Evolutionary conservation across 2,329 filamentous ascomycete genomes (phyloP).

Genomic region (Berkeleyomyces basicola): DNA sequence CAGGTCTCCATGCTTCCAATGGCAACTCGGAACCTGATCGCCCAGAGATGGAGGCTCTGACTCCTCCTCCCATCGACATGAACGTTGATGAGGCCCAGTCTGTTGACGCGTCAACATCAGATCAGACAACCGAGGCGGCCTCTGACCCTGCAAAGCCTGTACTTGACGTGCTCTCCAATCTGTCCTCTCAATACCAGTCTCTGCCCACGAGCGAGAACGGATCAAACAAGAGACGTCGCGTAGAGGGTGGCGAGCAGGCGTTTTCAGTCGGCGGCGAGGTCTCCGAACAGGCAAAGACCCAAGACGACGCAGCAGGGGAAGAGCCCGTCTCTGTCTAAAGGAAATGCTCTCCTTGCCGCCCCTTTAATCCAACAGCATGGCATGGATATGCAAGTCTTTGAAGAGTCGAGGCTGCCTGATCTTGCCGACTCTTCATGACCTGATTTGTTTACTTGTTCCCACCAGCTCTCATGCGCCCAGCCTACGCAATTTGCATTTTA

Average conservation of each 20-base stretch:
- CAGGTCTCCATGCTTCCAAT: neutral
- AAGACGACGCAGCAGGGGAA: neutral
- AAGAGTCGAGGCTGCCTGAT: too few species aligned
- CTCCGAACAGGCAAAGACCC: neutral
- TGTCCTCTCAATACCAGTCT: conserved; percentile 31
- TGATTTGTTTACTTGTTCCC: too few species aligned
- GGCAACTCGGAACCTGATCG: conserved; percentile 42
- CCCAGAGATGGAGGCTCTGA: conserved; percentile 73
- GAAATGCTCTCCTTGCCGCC: too few species aligned
- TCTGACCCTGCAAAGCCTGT: neutral
- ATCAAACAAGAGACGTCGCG: conserved; percentile 38
- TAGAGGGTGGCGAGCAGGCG: conserved; percentile 27
- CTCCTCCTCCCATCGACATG: conserved; percentile 48
- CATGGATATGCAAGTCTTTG: too few species aligned
- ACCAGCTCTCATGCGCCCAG: too few species aligned
- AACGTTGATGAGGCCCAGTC: conserved; percentile 12
- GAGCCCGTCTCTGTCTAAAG: neutral
- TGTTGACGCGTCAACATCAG: neutral
- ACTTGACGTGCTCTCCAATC: conserved; percentile 10
- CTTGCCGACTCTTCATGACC: too few species aligned
- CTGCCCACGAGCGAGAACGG: conserved; percentile 34
- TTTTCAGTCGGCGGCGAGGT: conserved; percentile 19
- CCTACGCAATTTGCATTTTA: too few species aligned
- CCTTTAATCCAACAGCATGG: too few species aligned
- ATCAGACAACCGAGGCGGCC: neutral